These are phyloP conservation scores for Solanum aculeatissimum DNA, from an alignment of 305 asterid species.

Conservation along the genomic window DNA sequence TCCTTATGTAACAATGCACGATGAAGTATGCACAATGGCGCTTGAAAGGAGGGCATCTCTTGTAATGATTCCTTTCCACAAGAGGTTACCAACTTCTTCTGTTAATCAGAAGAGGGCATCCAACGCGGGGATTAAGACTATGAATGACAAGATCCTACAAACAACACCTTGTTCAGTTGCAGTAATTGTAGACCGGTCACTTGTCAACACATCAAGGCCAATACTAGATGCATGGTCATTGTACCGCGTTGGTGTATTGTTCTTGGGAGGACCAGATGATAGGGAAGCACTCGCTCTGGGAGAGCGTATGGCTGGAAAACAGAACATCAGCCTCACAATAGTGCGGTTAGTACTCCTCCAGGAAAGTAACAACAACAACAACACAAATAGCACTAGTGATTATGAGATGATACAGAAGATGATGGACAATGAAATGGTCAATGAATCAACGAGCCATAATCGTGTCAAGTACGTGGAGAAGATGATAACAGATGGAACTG, in stretches of 20 bases:
- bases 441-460: neutral
- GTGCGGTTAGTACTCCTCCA: neutral
- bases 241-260: slow-evolving; percentile 10
- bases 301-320: slow-evolving; percentile 1
- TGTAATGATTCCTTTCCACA: slow-evolving; percentile 14
- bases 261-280: slow-evolving; percentile 22
- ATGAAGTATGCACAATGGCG: slow-evolving; percentile 15
- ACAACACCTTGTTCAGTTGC: slow-evolving; percentile 13
- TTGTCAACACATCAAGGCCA: neutral
- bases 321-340: slow-evolving; percentile 2
- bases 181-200: slow-evolving; percentile 7
- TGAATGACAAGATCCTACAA: slow-evolving; percentile 8
- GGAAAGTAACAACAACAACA: neutral
- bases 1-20: slow-evolving; percentile 11
- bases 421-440: slow-evolving; percentile 8
- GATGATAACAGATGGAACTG: slow-evolving; percentile 11
- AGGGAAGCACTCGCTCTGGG: slow-evolving; percentile 21
- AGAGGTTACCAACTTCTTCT: neutral
- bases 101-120: neutral
- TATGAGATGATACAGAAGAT: neutral
- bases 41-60: slow-evolving; percentile 8
- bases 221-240: neutral
- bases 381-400: neutral
- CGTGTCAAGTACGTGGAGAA: slow-evolving; percentile 7
- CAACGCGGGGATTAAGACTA: neutral